These are phyloP conservation scores for Starmera dryadoides DNA, from an alignment of 805 yeast species.

Conservation along the genomic window DNA sequence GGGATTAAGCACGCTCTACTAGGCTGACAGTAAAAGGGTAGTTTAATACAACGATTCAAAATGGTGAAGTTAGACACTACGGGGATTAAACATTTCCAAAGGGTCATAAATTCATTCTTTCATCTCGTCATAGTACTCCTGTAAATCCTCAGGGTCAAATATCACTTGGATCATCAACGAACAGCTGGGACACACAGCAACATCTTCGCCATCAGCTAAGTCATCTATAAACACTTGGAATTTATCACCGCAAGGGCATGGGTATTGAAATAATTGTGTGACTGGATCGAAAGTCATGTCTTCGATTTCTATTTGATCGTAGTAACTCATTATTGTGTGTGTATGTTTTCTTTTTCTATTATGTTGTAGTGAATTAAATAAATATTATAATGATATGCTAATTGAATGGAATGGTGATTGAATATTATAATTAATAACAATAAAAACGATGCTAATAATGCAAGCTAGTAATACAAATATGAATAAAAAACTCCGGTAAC, in stretches of 20 bases:
- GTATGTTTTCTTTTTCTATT: not conserved
- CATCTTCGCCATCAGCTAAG: constrained; percentile 81
- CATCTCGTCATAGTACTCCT: constrained; percentile 32
- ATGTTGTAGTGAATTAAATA: no score
- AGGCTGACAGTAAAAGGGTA: no score
- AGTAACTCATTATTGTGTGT: constrained; percentile 42
- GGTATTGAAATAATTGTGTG: constrained; percentile 82
- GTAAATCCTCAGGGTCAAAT: constrained; percentile 56
- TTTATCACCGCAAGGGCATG: constrained; percentile 97
- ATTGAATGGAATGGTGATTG: no score
- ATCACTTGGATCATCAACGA: constrained; percentile 89
- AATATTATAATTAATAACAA: no score
- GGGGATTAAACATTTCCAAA: no score
- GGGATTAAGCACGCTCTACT: no score
- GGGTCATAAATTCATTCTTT: constrained; percentile 6
- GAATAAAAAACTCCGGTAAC: no score
- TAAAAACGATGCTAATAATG: no score
- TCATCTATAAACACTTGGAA: constrained; percentile 85
- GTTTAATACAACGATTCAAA: no score
- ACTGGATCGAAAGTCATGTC: constrained; percentile 87
- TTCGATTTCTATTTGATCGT: constrained; percentile 95
- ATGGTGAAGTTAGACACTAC: no score
- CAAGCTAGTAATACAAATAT: no score
- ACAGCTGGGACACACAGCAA: constrained; percentile 96
- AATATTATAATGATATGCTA: no score